phyloP scores from a whole-genome alignment of 768 basidiomycete genomes.

The Nidularia pulvinata region DNA sequence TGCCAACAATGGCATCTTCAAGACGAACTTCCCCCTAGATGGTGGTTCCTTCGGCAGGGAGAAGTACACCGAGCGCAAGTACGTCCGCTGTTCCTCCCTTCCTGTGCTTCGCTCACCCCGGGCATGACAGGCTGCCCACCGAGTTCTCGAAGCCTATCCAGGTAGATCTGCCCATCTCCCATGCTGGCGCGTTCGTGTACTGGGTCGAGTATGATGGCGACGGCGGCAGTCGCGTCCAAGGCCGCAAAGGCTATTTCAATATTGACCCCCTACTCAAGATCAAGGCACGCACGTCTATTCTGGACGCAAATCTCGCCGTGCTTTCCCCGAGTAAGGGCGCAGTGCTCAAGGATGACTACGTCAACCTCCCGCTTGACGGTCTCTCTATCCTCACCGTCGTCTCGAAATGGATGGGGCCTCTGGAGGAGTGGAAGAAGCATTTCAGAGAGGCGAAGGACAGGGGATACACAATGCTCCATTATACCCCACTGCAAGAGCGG shows the following conservation, averaged over 20 bases:
- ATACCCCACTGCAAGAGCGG: conserved; percentile 91
- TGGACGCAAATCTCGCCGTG: conserved; percentile 51
- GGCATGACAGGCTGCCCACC: conserved; percentile 64
- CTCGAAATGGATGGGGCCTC: conserved; percentile 97
- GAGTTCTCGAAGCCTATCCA: conserved; percentile 91
- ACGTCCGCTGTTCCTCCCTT: conserved; percentile 22
- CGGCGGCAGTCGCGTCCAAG: conserved; percentile 64
- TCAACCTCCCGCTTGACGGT: conserved; percentile 84
- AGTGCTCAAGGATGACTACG: conserved; percentile 44
- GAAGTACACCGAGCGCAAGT: conserved; percentile 76
- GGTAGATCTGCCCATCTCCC: conserved; percentile 94
- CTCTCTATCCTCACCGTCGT: conserved; percentile 88
- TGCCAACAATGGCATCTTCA: conserved; percentile 88
- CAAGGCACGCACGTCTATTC: conserved; percentile 73
- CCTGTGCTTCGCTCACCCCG: conserved; percentile 1
- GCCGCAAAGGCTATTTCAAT: conserved; percentile 94
- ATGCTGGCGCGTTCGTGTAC: conserved; percentile 95
- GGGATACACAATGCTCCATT: conserved; percentile 99
- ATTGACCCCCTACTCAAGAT: conserved; percentile 87
- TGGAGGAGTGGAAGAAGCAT: conserved; percentile 74
- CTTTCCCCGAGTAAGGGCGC: conserved; percentile 55
- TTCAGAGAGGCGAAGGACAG: conserved; percentile 84
- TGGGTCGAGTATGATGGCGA: conserved; percentile 90
- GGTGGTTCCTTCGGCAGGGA: conserved; percentile 84
- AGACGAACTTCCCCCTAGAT: conserved; percentile 96